Percentiles rank a stretch among this genome's conserved stretches.
Conservation (phyloP, 129 eudicot species). For the Cynara cardunculus region DNA sequence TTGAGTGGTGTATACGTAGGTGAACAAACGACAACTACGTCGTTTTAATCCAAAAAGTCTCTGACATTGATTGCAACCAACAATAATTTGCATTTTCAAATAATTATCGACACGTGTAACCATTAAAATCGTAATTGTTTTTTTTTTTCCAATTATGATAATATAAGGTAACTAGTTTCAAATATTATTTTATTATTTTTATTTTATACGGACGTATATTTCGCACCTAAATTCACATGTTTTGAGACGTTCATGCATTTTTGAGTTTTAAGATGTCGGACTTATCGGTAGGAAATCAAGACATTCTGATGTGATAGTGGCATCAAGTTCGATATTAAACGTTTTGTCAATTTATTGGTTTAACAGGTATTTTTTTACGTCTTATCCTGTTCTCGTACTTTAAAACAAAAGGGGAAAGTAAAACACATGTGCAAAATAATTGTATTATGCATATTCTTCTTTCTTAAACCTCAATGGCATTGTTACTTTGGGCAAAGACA, state of each 20-base stretch:
- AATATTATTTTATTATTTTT: too few species aligned
- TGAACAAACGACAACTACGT: slow-evolving; percentile 36
- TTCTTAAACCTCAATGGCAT: neutral
- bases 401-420: neutral
- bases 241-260: neutral
- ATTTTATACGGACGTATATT: neutral
- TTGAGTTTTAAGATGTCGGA: neutral
- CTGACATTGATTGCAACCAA: slow-evolving; percentile 26
- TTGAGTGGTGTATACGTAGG: slow-evolving; percentile 25
- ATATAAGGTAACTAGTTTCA: too few species aligned
- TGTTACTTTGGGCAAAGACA: neutral
- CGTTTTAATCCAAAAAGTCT: slow-evolving; percentile 27
- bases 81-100: slow-evolving; percentile 4
- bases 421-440: neutral
- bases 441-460: neutral
- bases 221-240: neutral
- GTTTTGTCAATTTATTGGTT: neutral
- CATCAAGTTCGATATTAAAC: neutral
- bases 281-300: neutral
- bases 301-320: neutral
- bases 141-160: too few species aligned
- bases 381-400: neutral
- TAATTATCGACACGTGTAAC: neutral
- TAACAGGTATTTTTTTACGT: neutral
- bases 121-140: neutral